Evolutionary conservation across 768 basidiomycete species (phyloP).

Genomic region (Royoungia palumana): DNA sequence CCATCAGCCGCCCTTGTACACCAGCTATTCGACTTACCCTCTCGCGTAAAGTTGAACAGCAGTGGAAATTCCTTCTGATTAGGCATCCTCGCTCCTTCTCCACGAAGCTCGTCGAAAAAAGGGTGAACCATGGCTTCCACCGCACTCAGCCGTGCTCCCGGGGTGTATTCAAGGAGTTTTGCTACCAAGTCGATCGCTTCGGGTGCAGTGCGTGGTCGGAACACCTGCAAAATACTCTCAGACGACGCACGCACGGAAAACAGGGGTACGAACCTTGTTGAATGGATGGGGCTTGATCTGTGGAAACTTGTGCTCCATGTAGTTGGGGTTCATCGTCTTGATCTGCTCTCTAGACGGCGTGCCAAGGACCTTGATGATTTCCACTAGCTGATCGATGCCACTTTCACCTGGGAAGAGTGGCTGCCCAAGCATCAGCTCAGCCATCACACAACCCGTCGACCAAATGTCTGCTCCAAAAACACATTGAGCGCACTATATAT

Average conservation of each 20-base stretch:
- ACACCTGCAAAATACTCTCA: slow-evolving; percentile 60
- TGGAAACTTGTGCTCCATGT: slow-evolving; percentile 99
- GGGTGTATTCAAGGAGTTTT: slow-evolving; percentile 97
- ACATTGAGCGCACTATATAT: slow-evolving; percentile 2
- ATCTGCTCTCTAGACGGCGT: slow-evolving; percentile 99
- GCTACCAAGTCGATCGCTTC: slow-evolving; percentile 96
- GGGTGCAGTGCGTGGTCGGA: slow-evolving; percentile 93
- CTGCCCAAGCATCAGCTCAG: slow-evolving; percentile 98
- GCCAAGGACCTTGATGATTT: slow-evolving; percentile 99
- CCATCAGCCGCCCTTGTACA: neutral
- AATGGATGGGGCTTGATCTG: slow-evolving; percentile 99
- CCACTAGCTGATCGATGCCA: slow-evolving; percentile 98
- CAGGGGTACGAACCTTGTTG: slow-evolving; percentile 64
- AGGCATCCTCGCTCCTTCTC: slow-evolving; percentile 90
- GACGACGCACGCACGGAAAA: slow-evolving; percentile 6
- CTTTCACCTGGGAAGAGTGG: slow-evolving; percentile 99
- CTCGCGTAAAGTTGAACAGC: slow-evolving; percentile 93
- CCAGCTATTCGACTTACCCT: slow-evolving; percentile 58
- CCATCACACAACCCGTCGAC: slow-evolving; percentile 99
- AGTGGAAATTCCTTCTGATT: slow-evolving; percentile 95
- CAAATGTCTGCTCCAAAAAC: slow-evolving; percentile 72
- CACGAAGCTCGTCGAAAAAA: slow-evolving; percentile 95
- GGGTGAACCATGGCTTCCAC: slow-evolving; percentile 91
- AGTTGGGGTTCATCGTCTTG: slow-evolving; percentile 99
- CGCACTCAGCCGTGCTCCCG: slow-evolving; percentile 84